Evolutionary conservation across 495 filamentous ascomycete species (phyloP), one percentile per base, ranked within the genome.

Genomic region (Aspergillus haitiensis): DNA sequence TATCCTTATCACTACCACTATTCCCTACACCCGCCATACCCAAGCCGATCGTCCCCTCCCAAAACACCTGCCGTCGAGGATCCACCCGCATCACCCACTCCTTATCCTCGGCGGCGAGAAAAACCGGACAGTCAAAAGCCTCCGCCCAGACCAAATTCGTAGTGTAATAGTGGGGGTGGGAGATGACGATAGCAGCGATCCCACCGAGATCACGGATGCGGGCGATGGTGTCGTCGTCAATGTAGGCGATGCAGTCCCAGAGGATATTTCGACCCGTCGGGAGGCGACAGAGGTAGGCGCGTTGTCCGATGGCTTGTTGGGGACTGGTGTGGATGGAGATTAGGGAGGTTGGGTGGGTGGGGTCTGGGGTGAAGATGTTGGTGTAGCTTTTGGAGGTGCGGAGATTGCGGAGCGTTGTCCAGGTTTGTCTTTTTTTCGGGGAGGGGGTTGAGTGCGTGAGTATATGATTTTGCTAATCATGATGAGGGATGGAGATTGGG

Each of bases 91-190:
- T 77, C 15, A 83, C 61, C 89, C 89, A 93, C 62, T 73, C 59
- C 58, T 75, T 67, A 66, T 93, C 89, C 52, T 88, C 86, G 0
- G 58, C 66, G 0, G 84, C 73, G 0, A 89, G 56, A 53, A 85
- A 90, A 0, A 92, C 81, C 0, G 81, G 81, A 63, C 88, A 91
- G 1, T 74, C 57, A 54, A 93, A 91, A 1, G 68, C 66, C 34
- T 72, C 65, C 0, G 86, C 84, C 89, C 89, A 93, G 42, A 84
- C 80, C 0, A 85, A 61, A 61, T 89, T 83, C 9, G 88, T 86
- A 13, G 82, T 82, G 70, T 89, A 92, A 68, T 86, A 93, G 67
- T 93, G 89, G 36, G 89, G 89, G 69, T 93, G 89, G 0, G 82
- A 86, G 63, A 93, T 91, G 45, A 92, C 84, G 39, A 92, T 91